Evolutionary conservation across 768 basidiomycete genomes (phyloP), one percentile per base, ranked within the genome.

Genomic region (Boletus sp.): DNA sequence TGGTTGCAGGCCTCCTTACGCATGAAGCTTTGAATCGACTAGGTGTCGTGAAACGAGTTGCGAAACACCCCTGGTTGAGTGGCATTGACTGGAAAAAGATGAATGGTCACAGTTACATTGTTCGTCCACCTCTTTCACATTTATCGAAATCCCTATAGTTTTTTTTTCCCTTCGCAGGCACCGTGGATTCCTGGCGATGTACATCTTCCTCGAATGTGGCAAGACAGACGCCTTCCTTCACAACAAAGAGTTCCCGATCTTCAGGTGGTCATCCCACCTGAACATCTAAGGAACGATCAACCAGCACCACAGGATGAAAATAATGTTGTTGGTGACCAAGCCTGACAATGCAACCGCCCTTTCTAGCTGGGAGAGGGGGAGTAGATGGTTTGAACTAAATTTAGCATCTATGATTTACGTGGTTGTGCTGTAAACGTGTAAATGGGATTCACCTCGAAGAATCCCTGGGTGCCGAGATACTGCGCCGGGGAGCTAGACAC

Each of bases 261-360:
- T n/a, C 59, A 60, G 12, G 54, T 78, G 4, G 59, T 69, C 24
- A 18, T 50, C 1, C 77, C 77, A 4, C 66, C 75, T 7, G 55
- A 73, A 32, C 67, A 75, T 52, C 61, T 76, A 35, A 63, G 64
- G 54, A 32, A 57, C 11, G 20, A 48, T 11, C 36, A 48, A 17
- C 20, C 32, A 28, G 45, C 41, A 41, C 14, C 52, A 30, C 39
- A 28, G 6, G 54, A 50, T 17, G 37, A 35, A 44, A 45, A 39
- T 17, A 11, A 12, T 24, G 15, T 14, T 56, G 28, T 15, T 61
- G 95, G 87, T 94, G 95, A 73, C 96, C 24, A 24, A 24, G 24
- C 24, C 24, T 24, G 24, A 24, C 24, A 24, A 24, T 24, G 24
- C 24, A 24, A 3, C 24, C 24, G 24, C 24, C 24, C 24, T 24